Conservation (phyloP, 768 basidiomycete species). For the Rhodotorula kratochvilovae region DNA sequence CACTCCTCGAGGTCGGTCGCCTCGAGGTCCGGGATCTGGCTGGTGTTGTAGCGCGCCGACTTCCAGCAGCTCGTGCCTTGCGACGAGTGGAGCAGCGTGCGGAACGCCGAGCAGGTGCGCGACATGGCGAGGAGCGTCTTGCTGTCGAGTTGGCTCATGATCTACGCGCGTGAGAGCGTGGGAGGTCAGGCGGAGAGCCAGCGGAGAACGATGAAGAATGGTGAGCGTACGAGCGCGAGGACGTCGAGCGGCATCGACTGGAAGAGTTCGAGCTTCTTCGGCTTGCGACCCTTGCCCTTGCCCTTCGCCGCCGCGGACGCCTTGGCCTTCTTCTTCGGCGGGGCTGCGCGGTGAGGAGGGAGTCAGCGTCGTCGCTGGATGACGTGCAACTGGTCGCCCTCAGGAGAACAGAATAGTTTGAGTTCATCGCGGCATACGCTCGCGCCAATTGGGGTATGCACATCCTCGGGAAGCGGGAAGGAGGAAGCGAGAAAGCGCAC, state of each 20-base stretch:
- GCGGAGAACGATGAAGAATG: no score
- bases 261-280: constrained; percentile 17
- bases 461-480: no score
- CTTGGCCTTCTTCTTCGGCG: constrained; percentile 1
- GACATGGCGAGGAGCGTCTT: constrained; percentile 21
- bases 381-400: no score
- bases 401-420: no score
- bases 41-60: constrained; percentile 2
- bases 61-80: constrained; percentile 6
- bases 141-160: constrained; percentile 5
- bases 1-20: constrained; percentile 14
- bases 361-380: background rate
- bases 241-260: constrained; percentile 19
- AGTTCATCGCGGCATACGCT: no score
- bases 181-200: no score
- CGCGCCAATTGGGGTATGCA: no score
- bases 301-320: background rate
- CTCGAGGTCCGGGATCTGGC: constrained; percentile 1
- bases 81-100: constrained; percentile 2
- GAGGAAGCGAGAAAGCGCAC: background rate
- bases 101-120: constrained; percentile 25
- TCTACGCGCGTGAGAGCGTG: background rate
- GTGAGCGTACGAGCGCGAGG: background rate
- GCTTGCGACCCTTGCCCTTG: constrained; percentile 3
- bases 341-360: background rate